Percentiles rank a stretch among this genome's conserved stretches.
Conservation (phyloP, 1,139 yeast species). For the Diutina mesorugosa region DNA sequence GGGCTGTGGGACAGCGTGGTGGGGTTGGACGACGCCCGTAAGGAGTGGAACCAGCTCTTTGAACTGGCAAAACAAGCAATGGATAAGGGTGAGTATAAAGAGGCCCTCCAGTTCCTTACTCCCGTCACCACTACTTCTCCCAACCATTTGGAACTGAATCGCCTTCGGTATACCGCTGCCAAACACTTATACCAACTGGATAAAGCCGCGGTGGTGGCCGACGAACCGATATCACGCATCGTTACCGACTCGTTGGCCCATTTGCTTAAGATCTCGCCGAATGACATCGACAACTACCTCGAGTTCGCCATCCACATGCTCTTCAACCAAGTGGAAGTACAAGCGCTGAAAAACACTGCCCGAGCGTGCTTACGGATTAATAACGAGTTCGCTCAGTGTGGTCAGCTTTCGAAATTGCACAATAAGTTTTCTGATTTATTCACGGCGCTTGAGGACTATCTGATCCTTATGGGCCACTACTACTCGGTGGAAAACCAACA, state of each 20-base stretch:
- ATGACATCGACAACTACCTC: constrained; percentile 18
- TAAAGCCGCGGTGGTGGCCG: not conserved
- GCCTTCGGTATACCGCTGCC: not conserved
- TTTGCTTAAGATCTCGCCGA: constrained; percentile 18
- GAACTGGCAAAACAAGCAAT: not conserved
- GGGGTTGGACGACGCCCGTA: constrained; percentile 6
- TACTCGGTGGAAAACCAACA: constrained; percentile 12
- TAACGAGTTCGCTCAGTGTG: constrained; percentile 50
- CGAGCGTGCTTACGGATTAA: constrained; percentile 57
- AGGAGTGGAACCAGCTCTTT: not conserved
- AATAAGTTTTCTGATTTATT: constrained; percentile 20
- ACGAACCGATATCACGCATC: constrained; percentile 4
- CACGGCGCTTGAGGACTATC: constrained; percentile 29
- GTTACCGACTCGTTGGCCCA: constrained; percentile 14
- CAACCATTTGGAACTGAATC: not conserved
- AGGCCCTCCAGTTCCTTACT: not conserved
- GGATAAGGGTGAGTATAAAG: not conserved
- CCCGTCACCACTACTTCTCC: not conserved
- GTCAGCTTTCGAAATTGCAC: constrained; percentile 32
- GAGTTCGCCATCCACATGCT: constrained; percentile 28
- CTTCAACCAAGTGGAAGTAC: constrained; percentile 38
- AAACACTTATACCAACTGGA: not conserved
- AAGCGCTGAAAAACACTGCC: constrained; percentile 33
- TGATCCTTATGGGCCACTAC: constrained; percentile 22
- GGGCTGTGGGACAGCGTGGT: constrained; percentile 23